Base-by-base conservation (phyloP, 1,139 yeast species). In the Protomyces lactucae-debilis region DNA sequence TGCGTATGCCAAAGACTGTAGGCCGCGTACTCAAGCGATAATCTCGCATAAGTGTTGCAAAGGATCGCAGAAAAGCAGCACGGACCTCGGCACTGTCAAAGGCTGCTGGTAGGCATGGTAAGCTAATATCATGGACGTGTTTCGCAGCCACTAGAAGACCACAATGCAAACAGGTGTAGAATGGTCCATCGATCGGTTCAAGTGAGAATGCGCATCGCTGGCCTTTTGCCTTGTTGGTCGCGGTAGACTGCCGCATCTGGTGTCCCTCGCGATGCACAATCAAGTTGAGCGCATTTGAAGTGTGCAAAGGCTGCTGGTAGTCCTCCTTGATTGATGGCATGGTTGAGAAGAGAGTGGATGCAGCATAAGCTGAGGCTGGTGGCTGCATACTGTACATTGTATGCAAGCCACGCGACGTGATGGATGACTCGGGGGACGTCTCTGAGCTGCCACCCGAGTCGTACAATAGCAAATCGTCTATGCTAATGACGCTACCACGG, bases 21-120 rank as follows among this genome's bases (percentile, higher is more conserved):
- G 64, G 52, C 18, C 37, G 37, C 23, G 65, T 51, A 40, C 37
- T 55, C 21, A 45, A 28, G 21, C 69, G 65, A 39, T 68, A 67
- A n/a, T 56, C 53, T 25, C 45, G 57, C 35, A 68, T 35, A 5
- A 68, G 45, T 14, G 63, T 51, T 16, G 69, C 57, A 57, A 68
- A 64, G 9, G 63, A 39, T 9, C 67, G 60, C 8, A 64, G 57
- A 37, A 67, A 67, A 2, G 68, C 68, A 16, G 66, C 69, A 6
- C 68, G 66, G 1, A 65, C 59, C 23, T 57, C 59, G 37, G 51
- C 56, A 3, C 64, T 54, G 56, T 67, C 59, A 36, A 68, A 66
- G 8, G 61, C 14, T 16, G 64, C 53, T 5, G 69, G 70, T 12
- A 53, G 18, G 51, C 70, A 68, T 5, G 70, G 69, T 16, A 65